Evolutionary conservation across 768 basidiomycete species (phyloP), one percentile per base, ranked within the genome.

Genomic region (Bullera alba): DNA sequence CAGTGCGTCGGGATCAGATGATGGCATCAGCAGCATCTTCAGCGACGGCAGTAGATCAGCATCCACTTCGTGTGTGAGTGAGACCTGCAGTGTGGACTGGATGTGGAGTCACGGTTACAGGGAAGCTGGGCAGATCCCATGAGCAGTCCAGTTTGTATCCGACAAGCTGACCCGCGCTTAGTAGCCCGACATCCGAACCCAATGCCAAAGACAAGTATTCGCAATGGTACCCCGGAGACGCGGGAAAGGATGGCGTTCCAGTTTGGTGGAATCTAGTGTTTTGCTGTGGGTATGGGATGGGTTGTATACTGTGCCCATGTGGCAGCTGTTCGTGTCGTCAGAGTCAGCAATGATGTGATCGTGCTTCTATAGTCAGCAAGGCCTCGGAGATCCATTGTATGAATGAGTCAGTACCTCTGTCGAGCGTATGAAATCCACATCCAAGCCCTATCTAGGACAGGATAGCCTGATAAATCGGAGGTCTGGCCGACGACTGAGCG

Each of bases 241-340:
- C 54, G 34, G 51, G 46, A 16, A 42, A 55, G 22, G 25, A 57
- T 30, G 63, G 63, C 36, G 39, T 54, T 35, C 60, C 60, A 28
- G 46, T 50, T 2, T 65, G 63, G 63, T 65, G 63, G 63, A 65
- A 65, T 48, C 50, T 51, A n/a, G 28, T 50, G 29, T 58, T 62
- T 41, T 65, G 61, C 28, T 65, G 64, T 46, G 60, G 64, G 22
- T 65, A 62, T 46, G 60, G 61, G 5, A 26, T 66, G 25, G 61
- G 58, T 21, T 63, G 64, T 43, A 26, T 63, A 2, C 36, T 66
- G 28, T 66, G 64, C 46, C 54, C 54, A 17, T 66, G 64, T 49
- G 56, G 58, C 19, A 63, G 64, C 23, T 49, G 50, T 51, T 58
- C 51, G 37, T 66, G 61, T 49, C 46, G 51, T 45, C 56, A 63